Conservation (phyloP, 371 early-diverging fungal genomes). For the Mucor saturninus region DNA sequence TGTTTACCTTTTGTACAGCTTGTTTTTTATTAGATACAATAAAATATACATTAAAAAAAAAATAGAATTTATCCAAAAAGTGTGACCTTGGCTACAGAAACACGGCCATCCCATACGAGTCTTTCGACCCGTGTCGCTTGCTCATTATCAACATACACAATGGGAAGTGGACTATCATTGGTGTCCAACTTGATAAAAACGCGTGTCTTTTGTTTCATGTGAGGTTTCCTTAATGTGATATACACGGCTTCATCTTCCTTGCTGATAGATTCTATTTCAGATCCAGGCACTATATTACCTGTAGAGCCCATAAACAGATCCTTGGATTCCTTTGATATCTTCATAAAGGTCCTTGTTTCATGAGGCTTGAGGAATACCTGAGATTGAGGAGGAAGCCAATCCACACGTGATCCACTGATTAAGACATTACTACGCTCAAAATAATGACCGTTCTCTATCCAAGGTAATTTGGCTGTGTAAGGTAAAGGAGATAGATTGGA, state of each 20-base stretch:
- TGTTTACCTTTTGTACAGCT: no score
- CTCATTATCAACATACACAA: slow-evolving; percentile 26
- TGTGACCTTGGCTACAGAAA: slow-evolving; percentile 25
- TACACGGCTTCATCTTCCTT: slow-evolving; percentile 13
- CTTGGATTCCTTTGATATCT: slow-evolving; percentile 14
- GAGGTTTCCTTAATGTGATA: slow-evolving; percentile 23
- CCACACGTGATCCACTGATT: slow-evolving; percentile 2
- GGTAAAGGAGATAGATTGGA: slow-evolving; percentile 51
- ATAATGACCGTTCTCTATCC: slow-evolving; percentile 31
- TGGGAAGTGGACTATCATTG: slow-evolving; percentile 17
- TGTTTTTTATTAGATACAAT: no score
- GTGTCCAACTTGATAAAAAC: slow-evolving; percentile 21
- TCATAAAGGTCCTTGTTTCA: slow-evolving; percentile 49
- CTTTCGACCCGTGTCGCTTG: slow-evolving; percentile 13
- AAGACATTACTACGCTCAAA: slow-evolving; percentile 25
- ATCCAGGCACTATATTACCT: slow-evolving; percentile 52
- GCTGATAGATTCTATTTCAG: slow-evolving; percentile 30
- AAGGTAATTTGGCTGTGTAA: slow-evolving; percentile 33
- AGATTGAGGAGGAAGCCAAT: slow-evolving; percentile 33
- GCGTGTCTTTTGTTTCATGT: slow-evolving; percentile 8
- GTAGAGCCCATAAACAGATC: slow-evolving; percentile 42
- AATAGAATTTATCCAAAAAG: slow-evolving; percentile 2
- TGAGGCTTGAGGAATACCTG: slow-evolving; percentile 36
- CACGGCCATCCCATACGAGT: slow-evolving; percentile 21
- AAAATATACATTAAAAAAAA: not conserved